Evolutionary conservation across 1,139 yeast genomes (phyloP).

Genomic region (Candida pseudoviswanathii): DNA sequence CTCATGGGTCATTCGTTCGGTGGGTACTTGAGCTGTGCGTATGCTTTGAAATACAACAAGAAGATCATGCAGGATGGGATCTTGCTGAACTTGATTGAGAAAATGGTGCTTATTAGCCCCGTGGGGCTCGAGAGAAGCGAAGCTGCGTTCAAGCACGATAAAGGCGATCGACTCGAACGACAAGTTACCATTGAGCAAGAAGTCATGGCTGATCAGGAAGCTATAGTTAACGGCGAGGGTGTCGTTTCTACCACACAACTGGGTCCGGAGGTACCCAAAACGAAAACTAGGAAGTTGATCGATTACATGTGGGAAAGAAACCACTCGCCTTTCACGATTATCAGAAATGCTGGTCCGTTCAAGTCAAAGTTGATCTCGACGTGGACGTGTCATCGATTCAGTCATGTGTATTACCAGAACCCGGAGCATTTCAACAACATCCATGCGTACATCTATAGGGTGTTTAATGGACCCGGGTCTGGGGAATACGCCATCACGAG

Average conservation of each 20-base stretch:
- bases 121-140: slow-evolving; percentile 48
- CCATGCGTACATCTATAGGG: slow-evolving; percentile 46
- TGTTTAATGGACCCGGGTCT: slow-evolving; percentile 44
- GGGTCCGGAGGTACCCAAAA: slow-evolving; percentile 14
- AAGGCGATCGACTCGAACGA: slow-evolving; percentile 19
- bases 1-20: slow-evolving; percentile 93
- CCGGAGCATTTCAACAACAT: slow-evolving; percentile 34
- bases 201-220: slow-evolving; percentile 31
- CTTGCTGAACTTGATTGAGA: slow-evolving; percentile 31
- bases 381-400: slow-evolving; percentile 48
- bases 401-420: slow-evolving; percentile 33
- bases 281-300: slow-evolving; percentile 27
- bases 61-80: slow-evolving; percentile 26
- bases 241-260: slow-evolving; percentile 3
- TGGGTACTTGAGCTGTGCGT: slow-evolving; percentile 80
- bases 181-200: slow-evolving; percentile 25
- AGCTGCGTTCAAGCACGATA: slow-evolving; percentile 29
- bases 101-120: slow-evolving; percentile 46
- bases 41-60: slow-evolving; percentile 64
- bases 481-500: slow-evolving; percentile 51
- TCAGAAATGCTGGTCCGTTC: slow-evolving; percentile 40
- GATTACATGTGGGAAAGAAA: slow-evolving; percentile 40
- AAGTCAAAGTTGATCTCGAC: slow-evolving; percentile 38
- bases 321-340: slow-evolving; percentile 39
- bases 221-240: slow-evolving; percentile 21